Percentiles rank a stretch among this genome's conserved stretches.
These are phyloP conservation scores for Gastrolobium villosum DNA, from an alignment of 306 rosid species.

Conservation along the genomic window DNA sequence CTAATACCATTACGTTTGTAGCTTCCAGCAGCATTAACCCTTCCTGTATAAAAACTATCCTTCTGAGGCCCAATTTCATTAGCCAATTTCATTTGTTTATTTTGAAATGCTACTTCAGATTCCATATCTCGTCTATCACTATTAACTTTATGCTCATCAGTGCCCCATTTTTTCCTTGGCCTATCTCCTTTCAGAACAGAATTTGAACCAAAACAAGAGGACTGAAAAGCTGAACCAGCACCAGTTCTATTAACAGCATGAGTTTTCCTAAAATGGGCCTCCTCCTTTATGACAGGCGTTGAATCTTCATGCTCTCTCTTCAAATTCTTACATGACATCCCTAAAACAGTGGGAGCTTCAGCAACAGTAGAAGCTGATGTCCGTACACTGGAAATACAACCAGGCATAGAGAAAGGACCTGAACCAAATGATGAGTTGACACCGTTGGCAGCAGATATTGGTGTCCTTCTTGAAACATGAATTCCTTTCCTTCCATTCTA, in stretches of 20 bases:
- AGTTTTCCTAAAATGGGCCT: conserved; percentile 43
- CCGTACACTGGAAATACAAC: conserved; percentile 41
- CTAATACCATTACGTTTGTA: conserved; percentile 45
- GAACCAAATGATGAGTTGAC: conserved; percentile 50
- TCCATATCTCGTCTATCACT: conserved; percentile 39
- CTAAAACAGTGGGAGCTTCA: conserved; percentile 52
- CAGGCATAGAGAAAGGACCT: conserved; percentile 47
- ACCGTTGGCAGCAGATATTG: conserved; percentile 50
- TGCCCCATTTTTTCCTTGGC: conserved; percentile 55
- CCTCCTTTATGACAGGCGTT: conserved; percentile 44
- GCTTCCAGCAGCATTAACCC: conserved; percentile 52
- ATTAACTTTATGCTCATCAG: conserved; percentile 41
- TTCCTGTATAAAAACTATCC: conserved; percentile 53
- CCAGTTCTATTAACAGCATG: conserved; percentile 48
- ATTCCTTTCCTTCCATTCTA: conserved; percentile 49
- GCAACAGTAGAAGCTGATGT: conserved; percentile 52
- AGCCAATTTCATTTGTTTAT: conserved; percentile 47
- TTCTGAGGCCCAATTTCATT: conserved; percentile 54
- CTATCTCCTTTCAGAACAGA: conserved; percentile 51
- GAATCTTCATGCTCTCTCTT: conserved; percentile 59
- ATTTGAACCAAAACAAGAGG: conserved; percentile 47
- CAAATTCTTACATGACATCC: conserved; percentile 51
- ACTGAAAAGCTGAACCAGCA: conserved; percentile 50
- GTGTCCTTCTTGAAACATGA: conserved; percentile 51
- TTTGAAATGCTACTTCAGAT: conserved; percentile 44